Conservation (phyloP, 1,284 basidiomycete species). For the Wallemia hederae region DNA sequence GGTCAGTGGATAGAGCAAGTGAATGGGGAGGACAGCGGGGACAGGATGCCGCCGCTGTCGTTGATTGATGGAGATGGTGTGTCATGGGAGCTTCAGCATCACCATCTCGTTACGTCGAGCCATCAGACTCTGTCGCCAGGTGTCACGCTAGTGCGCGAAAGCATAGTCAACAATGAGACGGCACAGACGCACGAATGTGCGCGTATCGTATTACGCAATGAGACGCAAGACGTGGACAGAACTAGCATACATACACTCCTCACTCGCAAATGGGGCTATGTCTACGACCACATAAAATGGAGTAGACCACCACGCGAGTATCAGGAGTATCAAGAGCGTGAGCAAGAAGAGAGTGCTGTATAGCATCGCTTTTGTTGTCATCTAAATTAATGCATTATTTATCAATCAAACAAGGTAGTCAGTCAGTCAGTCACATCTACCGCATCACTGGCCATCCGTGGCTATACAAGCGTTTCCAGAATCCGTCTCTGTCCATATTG, state of each 20-base stretch:
- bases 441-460: not conserved
- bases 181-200: conserved; percentile 22
- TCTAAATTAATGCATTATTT: too few relatives aligned
- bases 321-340: not conserved
- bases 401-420: too few relatives aligned
- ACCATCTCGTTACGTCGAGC: not conserved
- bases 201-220: not conserved
- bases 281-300: not conserved
- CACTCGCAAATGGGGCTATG: not conserved
- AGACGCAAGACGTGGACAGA: not conserved
- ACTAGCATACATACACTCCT: not conserved
- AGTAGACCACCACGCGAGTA: not conserved
- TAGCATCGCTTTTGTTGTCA: too few relatives aligned
- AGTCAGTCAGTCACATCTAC: not conserved
- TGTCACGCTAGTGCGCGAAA: not conserved
- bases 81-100: not conserved
- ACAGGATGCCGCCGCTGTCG: not conserved
- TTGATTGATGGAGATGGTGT: not conserved
- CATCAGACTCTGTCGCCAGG: not conserved
- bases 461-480: not conserved
- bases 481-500: not conserved
- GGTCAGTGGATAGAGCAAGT: not conserved
- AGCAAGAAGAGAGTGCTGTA: too few relatives aligned
- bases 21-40: too few relatives aligned
- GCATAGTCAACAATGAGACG: not conserved